Evolutionary conservation across 306 rosid species (phyloP).

Genomic region (Castanospermum australe): DNA sequence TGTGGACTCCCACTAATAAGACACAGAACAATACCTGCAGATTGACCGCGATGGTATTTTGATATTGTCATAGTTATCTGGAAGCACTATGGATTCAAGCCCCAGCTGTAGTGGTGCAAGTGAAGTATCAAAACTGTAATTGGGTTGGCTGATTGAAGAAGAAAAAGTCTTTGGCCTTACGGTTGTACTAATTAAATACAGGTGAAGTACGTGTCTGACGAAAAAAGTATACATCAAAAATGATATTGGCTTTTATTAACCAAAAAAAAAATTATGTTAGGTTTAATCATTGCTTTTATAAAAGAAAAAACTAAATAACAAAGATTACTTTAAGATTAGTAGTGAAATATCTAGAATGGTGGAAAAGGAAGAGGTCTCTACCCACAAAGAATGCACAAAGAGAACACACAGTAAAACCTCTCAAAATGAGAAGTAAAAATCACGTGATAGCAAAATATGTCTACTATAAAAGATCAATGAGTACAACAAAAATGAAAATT

Average conservation of each 20-base stretch:
- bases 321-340: too few species aligned
- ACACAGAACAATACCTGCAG: constrained; percentile 21
- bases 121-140: neutral
- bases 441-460: too few species aligned
- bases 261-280: neutral
- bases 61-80: constrained; percentile 24
- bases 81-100: constrained; percentile 13
- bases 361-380: too few species aligned
- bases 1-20: neutral
- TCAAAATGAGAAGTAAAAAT: too few species aligned
- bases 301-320: neutral
- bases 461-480: too few species aligned
- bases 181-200: neutral
- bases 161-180: neutral
- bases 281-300: neutral
- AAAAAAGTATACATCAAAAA: neutral
- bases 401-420: too few species aligned
- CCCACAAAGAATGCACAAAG: too few species aligned
- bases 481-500: too few species aligned
- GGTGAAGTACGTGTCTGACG: neutral
- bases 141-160: neutral
- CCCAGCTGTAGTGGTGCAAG: neutral
- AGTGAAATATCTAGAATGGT: too few species aligned
- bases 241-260: too few species aligned
- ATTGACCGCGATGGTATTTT: constrained; percentile 14